phyloP scores from a whole-genome alignment of 1,139 yeast species.

The Yamadazyma sp. region DNA sequence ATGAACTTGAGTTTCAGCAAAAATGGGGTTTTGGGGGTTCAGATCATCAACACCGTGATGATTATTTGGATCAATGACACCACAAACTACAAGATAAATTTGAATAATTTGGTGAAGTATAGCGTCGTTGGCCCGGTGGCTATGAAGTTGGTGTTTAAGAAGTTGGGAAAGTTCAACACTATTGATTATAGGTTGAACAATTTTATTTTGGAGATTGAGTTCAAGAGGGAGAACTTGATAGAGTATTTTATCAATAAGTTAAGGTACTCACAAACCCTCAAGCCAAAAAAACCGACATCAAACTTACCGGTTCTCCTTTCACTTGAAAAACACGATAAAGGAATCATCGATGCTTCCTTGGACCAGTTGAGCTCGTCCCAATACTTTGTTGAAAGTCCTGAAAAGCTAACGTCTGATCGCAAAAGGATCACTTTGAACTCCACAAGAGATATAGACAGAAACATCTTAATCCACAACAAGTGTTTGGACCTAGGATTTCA shows the following conservation, averaged over 20 bases:
- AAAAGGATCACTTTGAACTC: conserved; percentile 1
- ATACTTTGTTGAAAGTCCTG: conserved; percentile 9
- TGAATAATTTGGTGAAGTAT: conserved; percentile 13
- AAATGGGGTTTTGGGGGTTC: conserved; percentile 15
- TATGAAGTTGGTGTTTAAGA: conserved; percentile 10
- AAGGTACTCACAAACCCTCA: conserved; percentile 5
- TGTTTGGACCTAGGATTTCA: background rate
- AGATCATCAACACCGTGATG: conserved; percentile 14
- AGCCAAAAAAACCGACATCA: conserved; percentile 5
- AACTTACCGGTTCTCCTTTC: background rate
- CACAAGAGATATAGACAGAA: background rate
- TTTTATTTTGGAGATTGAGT: conserved; percentile 10
- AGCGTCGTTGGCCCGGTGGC: background rate
- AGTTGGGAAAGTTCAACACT: conserved; percentile 11
- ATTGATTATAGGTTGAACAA: conserved; percentile 9
- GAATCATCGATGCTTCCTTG: background rate
- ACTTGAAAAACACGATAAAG: background rate
- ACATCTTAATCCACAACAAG: background rate
- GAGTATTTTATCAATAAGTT: conserved; percentile 11
- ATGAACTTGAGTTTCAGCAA: conserved; percentile 3
- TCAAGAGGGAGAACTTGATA: conserved; percentile 10
- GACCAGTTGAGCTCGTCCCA: conserved; percentile 4
- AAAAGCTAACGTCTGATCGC: background rate
- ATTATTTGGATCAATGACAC: conserved; percentile 16
- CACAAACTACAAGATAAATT: conserved; percentile 9